A percentile compares a stretch with the other conserved stretches of the same genome.
These are phyloP conservation scores for Gossypium mustelinum DNA, from an alignment of 345 rosid genomes.

Conservation along the genomic window DNA sequence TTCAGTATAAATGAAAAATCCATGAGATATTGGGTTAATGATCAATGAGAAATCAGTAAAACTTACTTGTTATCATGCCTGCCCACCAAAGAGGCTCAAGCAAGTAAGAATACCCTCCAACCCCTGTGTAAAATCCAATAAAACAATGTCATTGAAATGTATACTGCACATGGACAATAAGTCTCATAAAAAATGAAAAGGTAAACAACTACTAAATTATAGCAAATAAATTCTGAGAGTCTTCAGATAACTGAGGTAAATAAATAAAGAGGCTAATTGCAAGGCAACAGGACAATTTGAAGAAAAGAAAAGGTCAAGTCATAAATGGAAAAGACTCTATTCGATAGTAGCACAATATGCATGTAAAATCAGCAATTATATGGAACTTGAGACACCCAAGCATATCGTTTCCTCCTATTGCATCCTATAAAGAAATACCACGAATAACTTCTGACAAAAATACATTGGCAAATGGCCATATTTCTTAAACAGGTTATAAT, in stretches of 20 bases:
- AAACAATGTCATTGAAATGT: not conserved
- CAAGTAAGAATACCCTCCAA: slow-evolving; percentile 92
- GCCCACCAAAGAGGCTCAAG: slow-evolving; percentile 98
- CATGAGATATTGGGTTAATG: not conserved
- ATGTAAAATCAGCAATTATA: not conserved
- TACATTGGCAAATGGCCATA: not conserved
- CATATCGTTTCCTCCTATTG: not conserved
- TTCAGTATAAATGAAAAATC: not conserved
- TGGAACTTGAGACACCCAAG: not conserved
- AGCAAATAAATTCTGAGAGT: not conserved
- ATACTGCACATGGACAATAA: slow-evolving; percentile 10
- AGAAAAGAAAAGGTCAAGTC: not conserved
- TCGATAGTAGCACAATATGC: not conserved
- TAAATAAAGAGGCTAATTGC: not conserved
- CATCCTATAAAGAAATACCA: not conserved
- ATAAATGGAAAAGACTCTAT: not conserved
- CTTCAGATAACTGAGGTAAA: not conserved
- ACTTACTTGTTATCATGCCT: slow-evolving; percentile 97
- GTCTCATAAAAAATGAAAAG: not conserved
- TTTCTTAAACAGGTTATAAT: not conserved
- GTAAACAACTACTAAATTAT: not conserved
- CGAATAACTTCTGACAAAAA: not conserved
- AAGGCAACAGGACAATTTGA: not conserved
- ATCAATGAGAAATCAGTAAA: slow-evolving; percentile 18
- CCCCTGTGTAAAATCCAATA: slow-evolving; percentile 31